A percentile compares a stretch with the other conserved stretches of the same genome.
Conservation (phyloP, 371 early-diverging fungal species). For the Mucor lusitanicus region DNA sequence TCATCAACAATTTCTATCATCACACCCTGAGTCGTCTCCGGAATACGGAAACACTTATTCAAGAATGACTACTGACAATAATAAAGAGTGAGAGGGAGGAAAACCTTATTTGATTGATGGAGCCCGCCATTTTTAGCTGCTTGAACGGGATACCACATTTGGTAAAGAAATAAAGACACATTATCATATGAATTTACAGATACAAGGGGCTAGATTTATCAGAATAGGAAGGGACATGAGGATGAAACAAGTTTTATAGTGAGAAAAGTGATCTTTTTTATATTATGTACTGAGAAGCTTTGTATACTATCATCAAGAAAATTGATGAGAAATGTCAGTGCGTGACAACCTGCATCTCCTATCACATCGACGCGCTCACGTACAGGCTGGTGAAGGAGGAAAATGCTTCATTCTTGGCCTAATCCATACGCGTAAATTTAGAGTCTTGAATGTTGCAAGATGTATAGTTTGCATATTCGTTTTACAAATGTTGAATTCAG, state of each 20-base stretch:
- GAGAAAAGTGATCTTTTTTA: background rate
- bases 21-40: constrained; percentile 18
- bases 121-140: background rate
- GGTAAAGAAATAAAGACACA: background rate
- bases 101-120: background rate
- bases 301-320: background rate
- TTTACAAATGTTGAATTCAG: background rate
- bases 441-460: background rate
- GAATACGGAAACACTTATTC: constrained; percentile 18
- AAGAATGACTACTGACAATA: constrained; percentile 13
- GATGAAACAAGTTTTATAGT: constrained; percentile 7
- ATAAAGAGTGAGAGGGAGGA: background rate
- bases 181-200: constrained; percentile 4
- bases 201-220: constrained; percentile 1
- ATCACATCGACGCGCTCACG: background rate
- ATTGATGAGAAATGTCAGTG: constrained; percentile 8
- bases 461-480: background rate
- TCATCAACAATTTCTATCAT: background rate
- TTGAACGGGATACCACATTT: background rate
- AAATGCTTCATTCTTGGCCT: background rate
- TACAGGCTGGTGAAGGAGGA: background rate
- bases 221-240: background rate
- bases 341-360: constrained; percentile 2
- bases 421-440: background rate
- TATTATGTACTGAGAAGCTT: background rate